Evolutionary conservation across 2,329 filamentous ascomycete species (phyloP).

Genomic region (Raffaelea arxii): DNA sequence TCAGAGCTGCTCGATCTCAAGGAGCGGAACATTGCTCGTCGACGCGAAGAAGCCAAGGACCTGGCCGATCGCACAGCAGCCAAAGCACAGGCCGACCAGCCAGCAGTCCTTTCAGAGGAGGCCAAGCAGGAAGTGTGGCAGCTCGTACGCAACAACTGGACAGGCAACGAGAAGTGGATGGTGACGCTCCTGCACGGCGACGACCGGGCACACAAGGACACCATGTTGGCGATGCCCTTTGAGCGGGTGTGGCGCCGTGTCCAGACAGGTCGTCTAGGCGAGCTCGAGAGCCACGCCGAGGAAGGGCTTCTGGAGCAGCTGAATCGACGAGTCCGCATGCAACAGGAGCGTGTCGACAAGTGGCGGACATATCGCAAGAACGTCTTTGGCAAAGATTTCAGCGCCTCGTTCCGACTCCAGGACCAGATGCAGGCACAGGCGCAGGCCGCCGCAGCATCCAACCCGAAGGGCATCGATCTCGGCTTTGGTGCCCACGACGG

Average conservation of each 20-base stretch:
- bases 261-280: constrained; percentile 44
- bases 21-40: constrained; percentile 43
- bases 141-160: constrained; percentile 63
- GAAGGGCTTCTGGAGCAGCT: constrained; percentile 59
- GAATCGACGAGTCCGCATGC: constrained; percentile 55
- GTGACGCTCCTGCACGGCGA: constrained; percentile 62
- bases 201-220: constrained; percentile 43
- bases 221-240: constrained; percentile 57
- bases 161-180: constrained; percentile 66
- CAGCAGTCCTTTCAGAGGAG: constrained; percentile 23
- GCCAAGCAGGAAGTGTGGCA: constrained; percentile 43
- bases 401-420: too few species aligned
- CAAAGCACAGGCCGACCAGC: constrained; percentile 1
- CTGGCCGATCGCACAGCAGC: constrained; percentile 15
- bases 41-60: constrained; percentile 36
- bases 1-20: constrained; percentile 55
- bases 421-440: too few species aligned
- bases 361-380: constrained; percentile 61
- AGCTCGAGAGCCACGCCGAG: constrained; percentile 39
- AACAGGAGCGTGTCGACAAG: constrained; percentile 57
- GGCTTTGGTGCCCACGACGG: constrained; percentile 43
- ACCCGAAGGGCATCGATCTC: constrained; percentile 38
- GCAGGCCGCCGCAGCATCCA: constrained; percentile 10
- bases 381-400: constrained; percentile 26
- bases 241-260: constrained; percentile 62